Evolutionary conservation across 1,284 basidiomycete species (phyloP).

Genomic region (Cryptococcus maquisensis): DNA sequence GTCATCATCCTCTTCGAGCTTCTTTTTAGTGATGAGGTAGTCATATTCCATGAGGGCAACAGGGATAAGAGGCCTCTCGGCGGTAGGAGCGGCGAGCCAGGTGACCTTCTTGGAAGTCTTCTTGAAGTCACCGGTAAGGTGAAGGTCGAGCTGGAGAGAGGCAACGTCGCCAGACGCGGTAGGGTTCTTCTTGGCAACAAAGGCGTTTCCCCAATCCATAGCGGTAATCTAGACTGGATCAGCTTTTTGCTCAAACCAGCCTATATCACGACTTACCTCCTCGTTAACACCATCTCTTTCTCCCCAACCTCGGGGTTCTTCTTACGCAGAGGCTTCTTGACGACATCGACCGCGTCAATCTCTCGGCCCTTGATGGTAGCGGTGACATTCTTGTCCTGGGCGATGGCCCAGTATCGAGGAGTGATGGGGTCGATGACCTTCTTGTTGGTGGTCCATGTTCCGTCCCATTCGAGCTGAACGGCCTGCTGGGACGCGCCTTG

Average conservation of each 20-base stretch:
- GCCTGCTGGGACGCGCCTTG: constrained; percentile 94
- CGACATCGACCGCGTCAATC: constrained; percentile 62
- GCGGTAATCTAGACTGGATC: constrained; percentile 66
- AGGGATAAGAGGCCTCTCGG: constrained; percentile 58
- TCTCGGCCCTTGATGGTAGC: constrained; percentile 68
- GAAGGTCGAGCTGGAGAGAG: constrained; percentile 72
- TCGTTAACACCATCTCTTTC: constrained; percentile 91
- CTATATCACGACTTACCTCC: constrained; percentile 59
- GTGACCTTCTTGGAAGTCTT: constrained; percentile 97
- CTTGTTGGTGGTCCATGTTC: constrained; percentile 96
- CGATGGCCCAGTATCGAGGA: constrained; percentile 83
- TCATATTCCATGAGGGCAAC: constrained; percentile 87
- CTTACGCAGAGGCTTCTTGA: constrained; percentile 82
- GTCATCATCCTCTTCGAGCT: constrained; percentile 92
- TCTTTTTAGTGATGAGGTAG: constrained; percentile 99
- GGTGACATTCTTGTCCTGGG: constrained; percentile 69
- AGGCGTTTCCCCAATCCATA: constrained; percentile 99
- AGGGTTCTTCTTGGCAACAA: constrained; percentile 64
- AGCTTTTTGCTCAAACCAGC: not conserved
- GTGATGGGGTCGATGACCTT: constrained; percentile 94
- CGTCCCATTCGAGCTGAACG: constrained; percentile 96
- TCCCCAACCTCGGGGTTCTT: constrained; percentile 91
- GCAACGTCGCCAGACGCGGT: constrained; percentile 63
- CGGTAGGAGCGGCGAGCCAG: constrained; percentile 73
- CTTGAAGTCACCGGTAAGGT: constrained; percentile 95